Evolutionary conservation across 371 early-diverging fungal genomes (phyloP), one percentile per base, ranked within the genome.

Genomic region (Dichotomocladium elegans): DNA sequence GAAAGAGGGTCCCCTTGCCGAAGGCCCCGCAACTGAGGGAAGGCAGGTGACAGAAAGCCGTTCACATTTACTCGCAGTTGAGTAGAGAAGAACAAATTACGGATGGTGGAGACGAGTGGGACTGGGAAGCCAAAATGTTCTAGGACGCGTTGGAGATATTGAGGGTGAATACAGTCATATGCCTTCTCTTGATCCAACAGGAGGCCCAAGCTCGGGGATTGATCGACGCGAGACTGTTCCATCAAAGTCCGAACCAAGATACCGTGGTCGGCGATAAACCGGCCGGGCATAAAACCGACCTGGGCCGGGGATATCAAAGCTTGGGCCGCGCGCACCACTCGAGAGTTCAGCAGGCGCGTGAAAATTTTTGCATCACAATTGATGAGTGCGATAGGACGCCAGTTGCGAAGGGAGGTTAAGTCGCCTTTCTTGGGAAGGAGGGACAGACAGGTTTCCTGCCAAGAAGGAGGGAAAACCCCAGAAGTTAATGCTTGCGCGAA

Each of bases 351-450:
- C 7, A 48, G 19, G 26, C 45, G 45, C 2, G 60, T 60, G 41
- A 60, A 60, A 4, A 54, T 22, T 27, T 60, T 60, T 7, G 53
- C 60, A 31, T 60, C 54, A 0, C 25, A 28, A 41, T 60, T 60
- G 26, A 60, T 60, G 1, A 60, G 28, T 1, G 60, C 51, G 0
- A 69, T 53, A 3, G 65, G 70, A 2, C 65, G 42, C 65, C 70
- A 69, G 48, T 64, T 69, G 1, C 41, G 34, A 8, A 69, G 41
- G 1, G 24, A 33, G 3, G 22, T 10, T 0, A 42, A 10, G 25
- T 58, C 58, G 3, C 62, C 62, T 35, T 59, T 62, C 41, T 66
- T 66, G 52, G 27, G 52, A 4, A 62, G 1, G 1, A 26, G 30
- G 4, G 53, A 17, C 26, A 70, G 53, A 27, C 46, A 31, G 4